Evolutionary conservation across 495 filamentous ascomycete species (phyloP).

Genomic region (Daldinia vernicosa): DNA sequence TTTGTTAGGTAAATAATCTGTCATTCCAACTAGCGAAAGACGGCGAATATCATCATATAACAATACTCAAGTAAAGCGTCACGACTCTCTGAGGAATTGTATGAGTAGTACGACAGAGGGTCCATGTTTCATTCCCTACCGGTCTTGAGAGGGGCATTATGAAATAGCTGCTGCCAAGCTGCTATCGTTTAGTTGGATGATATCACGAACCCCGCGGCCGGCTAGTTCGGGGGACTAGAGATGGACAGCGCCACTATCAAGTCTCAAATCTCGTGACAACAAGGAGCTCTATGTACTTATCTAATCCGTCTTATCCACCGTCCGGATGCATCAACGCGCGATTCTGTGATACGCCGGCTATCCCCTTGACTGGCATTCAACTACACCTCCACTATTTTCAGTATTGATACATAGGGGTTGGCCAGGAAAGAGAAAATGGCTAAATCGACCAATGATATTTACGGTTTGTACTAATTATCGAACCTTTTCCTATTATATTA

Average conservation of each 20-base stretch:
- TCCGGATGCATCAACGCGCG: neutral
- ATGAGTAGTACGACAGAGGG: neutral
- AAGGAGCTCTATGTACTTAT: constrained; percentile 1
- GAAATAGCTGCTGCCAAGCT: constrained; percentile 1
- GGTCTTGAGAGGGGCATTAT: neutral
- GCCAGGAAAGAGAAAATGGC: too few species aligned
- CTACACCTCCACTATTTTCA: too few species aligned
- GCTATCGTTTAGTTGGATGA: constrained; percentile 13
- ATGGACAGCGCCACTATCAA: neutral
- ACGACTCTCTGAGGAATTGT: neutral
- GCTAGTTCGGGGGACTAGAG: constrained; percentile 5
- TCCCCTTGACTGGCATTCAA: too few species aligned
- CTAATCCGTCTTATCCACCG: neutral
- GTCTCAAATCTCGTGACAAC: constrained; percentile 20
- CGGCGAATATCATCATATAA: neutral
- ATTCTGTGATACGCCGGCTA: neutral
- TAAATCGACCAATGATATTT: too few species aligned
- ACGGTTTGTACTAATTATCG: too few species aligned
- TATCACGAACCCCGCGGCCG: constrained; percentile 13
- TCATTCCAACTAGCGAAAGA: neutral
- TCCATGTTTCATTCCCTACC: too few species aligned
- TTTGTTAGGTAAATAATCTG: neutral
- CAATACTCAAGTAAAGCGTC: neutral
- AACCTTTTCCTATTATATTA: too few species aligned
- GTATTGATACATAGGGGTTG: too few species aligned